Percentiles rank a stretch among this genome's conserved stretches.
Conservation (phyloP, 2,329 filamentous ascomycete species). For the Curvularia verruculosa region DNA sequence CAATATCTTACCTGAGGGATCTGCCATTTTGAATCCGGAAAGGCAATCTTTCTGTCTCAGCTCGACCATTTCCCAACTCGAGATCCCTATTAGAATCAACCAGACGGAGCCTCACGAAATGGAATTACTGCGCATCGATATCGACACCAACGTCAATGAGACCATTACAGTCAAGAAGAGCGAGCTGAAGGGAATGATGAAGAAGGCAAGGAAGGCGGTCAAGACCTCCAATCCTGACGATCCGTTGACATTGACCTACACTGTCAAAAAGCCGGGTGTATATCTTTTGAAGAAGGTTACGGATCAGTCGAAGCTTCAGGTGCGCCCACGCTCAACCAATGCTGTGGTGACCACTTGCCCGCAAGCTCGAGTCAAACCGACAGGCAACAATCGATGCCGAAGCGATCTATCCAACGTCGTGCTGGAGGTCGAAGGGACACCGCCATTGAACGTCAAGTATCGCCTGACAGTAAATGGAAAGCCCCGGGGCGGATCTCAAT, state of each 20-base stretch:
- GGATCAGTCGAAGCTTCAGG: constrained; percentile 92
- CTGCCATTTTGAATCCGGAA: constrained; percentile 85
- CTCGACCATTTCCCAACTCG: constrained; percentile 63
- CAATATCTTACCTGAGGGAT: constrained; percentile 95
- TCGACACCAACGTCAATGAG: constrained; percentile 81
- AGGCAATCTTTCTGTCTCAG: constrained; percentile 82
- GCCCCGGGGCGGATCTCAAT: constrained; percentile 77
- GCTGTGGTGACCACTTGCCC: constrained; percentile 88
- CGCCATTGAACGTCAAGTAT: constrained; percentile 91
- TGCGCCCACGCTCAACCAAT: constrained; percentile 76
- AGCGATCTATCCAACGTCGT: constrained; percentile 86
- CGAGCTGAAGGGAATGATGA: constrained; percentile 77
- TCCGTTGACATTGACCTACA: constrained; percentile 72
- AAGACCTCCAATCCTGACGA: constrained; percentile 57
- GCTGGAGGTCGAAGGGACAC: constrained; percentile 83
- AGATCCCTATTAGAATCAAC: constrained; percentile 89
- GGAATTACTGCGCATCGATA: constrained; percentile 84
- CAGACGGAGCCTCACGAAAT: constrained; percentile 88
- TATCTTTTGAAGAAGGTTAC: constrained; percentile 85
- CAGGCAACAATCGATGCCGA: constrained; percentile 74
- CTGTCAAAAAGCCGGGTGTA: constrained; percentile 83
- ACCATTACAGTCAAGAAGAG: constrained; percentile 75
- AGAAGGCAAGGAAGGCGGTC: constrained; percentile 66
- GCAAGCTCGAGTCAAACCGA: constrained; percentile 72
- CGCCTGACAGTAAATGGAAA: constrained; percentile 84